Conservation (phyloP, 208 protist genomes). For the Wallacemonas collosoma region DNA sequence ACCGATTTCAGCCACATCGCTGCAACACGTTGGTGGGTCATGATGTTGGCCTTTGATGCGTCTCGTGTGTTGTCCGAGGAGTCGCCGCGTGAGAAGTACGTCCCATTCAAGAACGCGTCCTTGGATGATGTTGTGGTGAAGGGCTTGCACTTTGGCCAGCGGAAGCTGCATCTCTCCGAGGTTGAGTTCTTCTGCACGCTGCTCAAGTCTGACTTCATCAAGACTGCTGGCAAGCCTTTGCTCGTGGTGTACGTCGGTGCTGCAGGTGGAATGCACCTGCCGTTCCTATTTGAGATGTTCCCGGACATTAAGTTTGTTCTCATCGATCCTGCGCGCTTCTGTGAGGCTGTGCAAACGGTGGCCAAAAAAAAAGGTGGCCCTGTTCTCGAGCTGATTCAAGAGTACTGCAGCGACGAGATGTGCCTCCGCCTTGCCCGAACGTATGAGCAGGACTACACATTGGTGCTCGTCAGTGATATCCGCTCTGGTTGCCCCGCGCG, state of each 20-base stretch:
- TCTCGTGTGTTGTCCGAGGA: slow-evolving; percentile 39
- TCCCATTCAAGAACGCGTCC: slow-evolving; percentile 40
- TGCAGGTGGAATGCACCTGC: slow-evolving; percentile 93
- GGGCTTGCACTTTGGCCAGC: slow-evolving; percentile 94
- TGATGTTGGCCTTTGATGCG: slow-evolving; percentile 30
- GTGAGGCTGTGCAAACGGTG: slow-evolving; percentile 39
- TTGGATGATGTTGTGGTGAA: slow-evolving; percentile 60
- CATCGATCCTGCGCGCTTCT: slow-evolving; percentile 94
- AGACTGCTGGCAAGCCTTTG: slow-evolving; percentile 26
- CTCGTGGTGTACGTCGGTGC: slow-evolving; percentile 94
- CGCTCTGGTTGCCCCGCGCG: slow-evolving; percentile 65
- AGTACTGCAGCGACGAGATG: slow-evolving; percentile 90
- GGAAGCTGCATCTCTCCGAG: slow-evolving; percentile 94
- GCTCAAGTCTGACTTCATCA: slow-evolving; percentile 9
- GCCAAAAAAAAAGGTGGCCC: slow-evolving; percentile 38
- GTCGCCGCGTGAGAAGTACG: slow-evolving; percentile 54
- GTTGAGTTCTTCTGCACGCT: slow-evolving; percentile 91
- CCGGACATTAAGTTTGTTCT: slow-evolving; percentile 82
- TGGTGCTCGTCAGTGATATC: slow-evolving; percentile 94
- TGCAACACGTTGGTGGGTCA: slow-evolving; percentile 23
- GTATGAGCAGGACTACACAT: slow-evolving; percentile 57
- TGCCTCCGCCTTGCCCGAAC: slow-evolving; percentile 63
- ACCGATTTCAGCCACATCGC: slow-evolving; percentile 7
- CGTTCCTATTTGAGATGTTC: slow-evolving; percentile 85
- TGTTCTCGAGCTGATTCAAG: slow-evolving; percentile 78